Base-by-base conservation (phyloP, 345 rosid genomes). In the Cardamine resedifolia region DNA sequence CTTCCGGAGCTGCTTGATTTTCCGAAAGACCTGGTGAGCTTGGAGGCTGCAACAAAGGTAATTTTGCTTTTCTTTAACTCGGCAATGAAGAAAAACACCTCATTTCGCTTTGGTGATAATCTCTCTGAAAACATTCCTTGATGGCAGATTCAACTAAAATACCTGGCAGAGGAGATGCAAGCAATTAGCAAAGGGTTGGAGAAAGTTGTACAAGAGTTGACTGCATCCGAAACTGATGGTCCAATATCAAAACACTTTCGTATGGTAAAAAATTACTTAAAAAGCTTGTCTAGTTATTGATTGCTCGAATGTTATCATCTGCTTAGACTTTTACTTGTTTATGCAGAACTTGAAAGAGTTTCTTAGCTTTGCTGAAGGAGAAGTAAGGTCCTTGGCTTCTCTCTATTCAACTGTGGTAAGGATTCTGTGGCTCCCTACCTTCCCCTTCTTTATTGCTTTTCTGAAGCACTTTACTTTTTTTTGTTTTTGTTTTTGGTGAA, bases 121-220 rank as follows among this genome's bases (percentile, higher is more conserved):
- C 27, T 71, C 26, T 60, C 52, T 67, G 52, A 53, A 18, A 59
- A 53, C 21, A 50, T 23, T 67, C 55, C 39, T 60, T 61, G 65
- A 72, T 58, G 58, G 63, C 76, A 90, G 97, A 79, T 86, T 76
- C 97, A 90, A 85, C 66, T 90, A 81, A 90, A 90, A 80, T 81
- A 64, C 80, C 74, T 90, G 78, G 95, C 97, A 10, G 97, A 90
- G 77, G 97, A 90, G 80, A 90, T 90, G 97, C 97, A 90, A 78
- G 95, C 95, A 72, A 81, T 90, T 53, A 88, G 80, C 77, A 88
- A 88, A 83, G 97, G 97, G 58, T 77, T 90, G 70, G 97, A 90
- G 80, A 90, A 90, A 56, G 90, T 87, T 77, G 71, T 75, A 50
- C 89, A 86, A 71, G 97, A 90, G 73, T 63, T 90, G 58, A 71